Evolutionary conservation across 2,329 filamentous ascomycete genomes (phyloP), one percentile per base, ranked within the genome.

Genomic region (Trichocomaceae sp.): DNA sequence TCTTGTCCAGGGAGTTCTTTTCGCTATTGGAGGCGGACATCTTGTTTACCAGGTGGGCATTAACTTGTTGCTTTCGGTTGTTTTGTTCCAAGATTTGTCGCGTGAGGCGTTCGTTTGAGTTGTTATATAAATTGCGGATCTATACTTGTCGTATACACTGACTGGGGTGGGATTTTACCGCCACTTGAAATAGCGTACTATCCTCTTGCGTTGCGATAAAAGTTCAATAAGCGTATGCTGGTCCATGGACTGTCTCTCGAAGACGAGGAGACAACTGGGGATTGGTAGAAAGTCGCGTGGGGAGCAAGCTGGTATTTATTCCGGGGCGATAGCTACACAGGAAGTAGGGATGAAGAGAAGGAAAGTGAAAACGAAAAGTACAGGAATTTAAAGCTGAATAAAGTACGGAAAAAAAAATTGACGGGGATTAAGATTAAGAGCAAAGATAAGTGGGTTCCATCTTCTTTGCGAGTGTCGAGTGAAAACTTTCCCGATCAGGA

Each of bases 101-200:
- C 44, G 44, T 46, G 22, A 20, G 51, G 51, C 19, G 33, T 41
- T 39, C n/a, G 31, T 45, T 35, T 52, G 9, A 15, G 26, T 15
- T 35, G 31, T 42, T 42, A 42, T 42, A 42, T 4, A 42, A n/a
- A n/a, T n/a, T n/a, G n/a, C n/a, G n/a, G n/a, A n/a, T 20, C 2
- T 20, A 17, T 19, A 20, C 23, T 26, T 8, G 4, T 26, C 15
- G 12, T 41, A 20, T 41, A 41, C 17, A 41, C n/a, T n/a, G n/a
- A n/a, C 23, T 42, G 17, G 20, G 19, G 39, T 42, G 17, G 39
- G n/a, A n/a, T 42, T 54, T 47, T 50, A 55, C 54, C 44, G 48
- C 54, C 49, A 56, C 54, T 52, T 56, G 54, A 56, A 52, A 49
- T 52, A 52, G 23, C 44, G 54, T 23, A 52, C 35, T 41, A 56